Percentiles rank a stretch among this genome's conserved stretches.
Conservation (phyloP, 805 yeast species). For the Wickerhamomyces bovis region DNA sequence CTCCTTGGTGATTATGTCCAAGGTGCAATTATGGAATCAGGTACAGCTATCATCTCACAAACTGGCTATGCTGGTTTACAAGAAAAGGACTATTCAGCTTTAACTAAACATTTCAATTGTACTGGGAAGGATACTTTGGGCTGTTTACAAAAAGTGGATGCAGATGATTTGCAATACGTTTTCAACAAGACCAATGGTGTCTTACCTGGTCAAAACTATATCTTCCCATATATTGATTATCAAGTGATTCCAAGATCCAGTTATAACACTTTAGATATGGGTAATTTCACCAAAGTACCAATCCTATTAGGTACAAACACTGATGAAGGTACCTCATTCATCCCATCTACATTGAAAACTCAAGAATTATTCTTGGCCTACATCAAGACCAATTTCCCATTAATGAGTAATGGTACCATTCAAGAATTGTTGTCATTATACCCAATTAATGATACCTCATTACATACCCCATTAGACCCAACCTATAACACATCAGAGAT, state of each 20-base stretch:
- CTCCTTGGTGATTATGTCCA: conserved; percentile 7
- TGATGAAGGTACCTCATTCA: conserved; percentile 16
- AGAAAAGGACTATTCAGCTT: conserved; percentile 1
- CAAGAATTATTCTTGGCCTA: conserved; percentile 1
- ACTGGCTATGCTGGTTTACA: conserved; percentile 3
- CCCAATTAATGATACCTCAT: conserved; percentile 1
- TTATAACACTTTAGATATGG: conserved; percentile 5
- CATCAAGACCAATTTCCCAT: neutral
- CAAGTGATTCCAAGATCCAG: conserved; percentile 12
- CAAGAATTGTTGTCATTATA: neutral
- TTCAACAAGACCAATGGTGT: conserved; percentile 14
- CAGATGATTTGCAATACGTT: conserved; percentile 1
- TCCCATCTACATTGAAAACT: conserved; percentile 1
- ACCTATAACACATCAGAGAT: conserved; percentile 6
- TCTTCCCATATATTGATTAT: conserved; percentile 14
- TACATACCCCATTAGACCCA: conserved; percentile 8
- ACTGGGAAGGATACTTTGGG: conserved; percentile 7
- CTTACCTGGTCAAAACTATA: neutral
- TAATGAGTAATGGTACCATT: conserved; percentile 3
- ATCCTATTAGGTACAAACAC: conserved; percentile 20
- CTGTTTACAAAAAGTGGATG: conserved; percentile 13
- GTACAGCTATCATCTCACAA: conserved; percentile 5
- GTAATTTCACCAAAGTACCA: conserved; percentile 16
- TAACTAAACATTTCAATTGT: conserved; percentile 10
- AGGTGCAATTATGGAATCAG: conserved; percentile 17